Evolutionary conservation across 2,329 filamentous ascomycete species (phyloP).

Genomic region (Leptosphaerulina australis): DNA sequence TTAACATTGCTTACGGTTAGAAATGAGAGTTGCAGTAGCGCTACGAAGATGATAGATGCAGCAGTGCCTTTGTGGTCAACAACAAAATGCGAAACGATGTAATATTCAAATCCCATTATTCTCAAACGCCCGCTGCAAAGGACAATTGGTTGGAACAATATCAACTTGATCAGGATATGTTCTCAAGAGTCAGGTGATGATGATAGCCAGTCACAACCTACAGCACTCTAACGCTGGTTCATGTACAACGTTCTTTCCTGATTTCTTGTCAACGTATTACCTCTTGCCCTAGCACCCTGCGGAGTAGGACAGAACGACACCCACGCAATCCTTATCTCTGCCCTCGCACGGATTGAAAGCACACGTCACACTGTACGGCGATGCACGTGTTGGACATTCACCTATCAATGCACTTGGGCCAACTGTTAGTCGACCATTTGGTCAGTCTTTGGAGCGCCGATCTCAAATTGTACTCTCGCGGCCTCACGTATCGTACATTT

Average conservation of each 20-base stretch:
- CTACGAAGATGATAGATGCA: constrained; percentile 10
- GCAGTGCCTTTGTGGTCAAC: constrained; percentile 5
- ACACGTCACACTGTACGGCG: background rate
- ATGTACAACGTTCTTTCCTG: constrained; percentile 3
- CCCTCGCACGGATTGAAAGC: background rate
- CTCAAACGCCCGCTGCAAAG: too few relatives aligned
- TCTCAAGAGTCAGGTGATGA: background rate
- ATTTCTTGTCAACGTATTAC: background rate
- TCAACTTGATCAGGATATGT: too few relatives aligned
- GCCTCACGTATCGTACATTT: background rate
- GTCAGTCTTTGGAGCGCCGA: background rate
- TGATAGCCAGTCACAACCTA: background rate
- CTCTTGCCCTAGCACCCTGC: background rate
- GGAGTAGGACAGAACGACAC: background rate
- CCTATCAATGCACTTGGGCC: background rate
- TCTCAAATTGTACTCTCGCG: background rate
- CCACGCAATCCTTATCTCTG: background rate
- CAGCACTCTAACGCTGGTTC: too few relatives aligned
- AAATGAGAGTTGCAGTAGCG: constrained; percentile 3
- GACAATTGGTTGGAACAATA: too few relatives aligned
- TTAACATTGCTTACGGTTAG: constrained; percentile 19
- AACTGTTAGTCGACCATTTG: background rate
- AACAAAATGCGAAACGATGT: constrained; percentile 29
- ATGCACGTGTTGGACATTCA: background rate
- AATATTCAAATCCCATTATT: constrained; percentile 19